Conservation (phyloP, 2,329 filamentous ascomycete genomes). For the Aspergillus oerlinghausenensis region DNA sequence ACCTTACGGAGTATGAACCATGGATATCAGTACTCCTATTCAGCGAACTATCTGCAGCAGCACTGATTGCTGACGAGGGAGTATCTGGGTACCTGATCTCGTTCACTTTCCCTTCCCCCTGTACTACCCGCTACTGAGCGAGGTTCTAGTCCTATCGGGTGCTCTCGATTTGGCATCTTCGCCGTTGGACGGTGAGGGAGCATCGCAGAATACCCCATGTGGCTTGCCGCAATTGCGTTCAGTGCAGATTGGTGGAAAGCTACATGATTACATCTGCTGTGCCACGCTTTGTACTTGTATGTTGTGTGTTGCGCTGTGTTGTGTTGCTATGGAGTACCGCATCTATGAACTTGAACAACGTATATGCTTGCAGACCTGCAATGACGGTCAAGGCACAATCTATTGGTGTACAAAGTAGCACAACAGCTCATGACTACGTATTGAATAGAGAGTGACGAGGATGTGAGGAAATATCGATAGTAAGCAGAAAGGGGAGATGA, state of each 20-base stretch:
- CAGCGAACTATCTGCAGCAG: too few relatives aligned
- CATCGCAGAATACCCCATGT: background rate
- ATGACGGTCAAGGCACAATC: too few relatives aligned
- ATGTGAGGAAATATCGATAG: background rate
- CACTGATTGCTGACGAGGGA: too few relatives aligned
- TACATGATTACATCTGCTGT: background rate
- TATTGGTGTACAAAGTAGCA: too few relatives aligned
- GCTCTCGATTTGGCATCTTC: background rate
- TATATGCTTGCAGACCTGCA: too few relatives aligned
- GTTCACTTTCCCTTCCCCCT: background rate
- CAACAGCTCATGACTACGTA: too few relatives aligned
- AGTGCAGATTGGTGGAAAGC: background rate
- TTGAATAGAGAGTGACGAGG: background rate
- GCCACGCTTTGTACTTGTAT: background rate
- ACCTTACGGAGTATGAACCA: background rate
- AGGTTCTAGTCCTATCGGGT: background rate
- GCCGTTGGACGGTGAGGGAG: background rate
- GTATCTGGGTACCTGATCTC: background rate
- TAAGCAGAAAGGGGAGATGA: background rate
- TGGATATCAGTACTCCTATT: too few relatives aligned
- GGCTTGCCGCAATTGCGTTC: background rate
- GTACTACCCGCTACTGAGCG: background rate
- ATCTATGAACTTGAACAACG: background rate
- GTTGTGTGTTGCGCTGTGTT: background rate
- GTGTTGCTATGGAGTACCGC: background rate